Evolutionary conservation across 2,329 filamentous ascomycete species (phyloP).

Genomic region (Knufia petricola): DNA sequence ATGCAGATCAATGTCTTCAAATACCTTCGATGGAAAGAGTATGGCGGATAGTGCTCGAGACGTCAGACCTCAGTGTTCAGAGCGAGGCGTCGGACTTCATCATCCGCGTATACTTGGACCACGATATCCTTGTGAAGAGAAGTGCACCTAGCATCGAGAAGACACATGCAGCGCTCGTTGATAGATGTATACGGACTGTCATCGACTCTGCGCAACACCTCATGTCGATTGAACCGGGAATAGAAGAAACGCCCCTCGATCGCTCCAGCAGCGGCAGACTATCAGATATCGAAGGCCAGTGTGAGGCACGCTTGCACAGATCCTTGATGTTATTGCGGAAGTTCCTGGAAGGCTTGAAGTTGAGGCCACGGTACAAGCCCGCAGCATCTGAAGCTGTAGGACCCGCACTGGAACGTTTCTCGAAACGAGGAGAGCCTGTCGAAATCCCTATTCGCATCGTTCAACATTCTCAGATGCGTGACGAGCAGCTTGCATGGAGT

Average conservation of each 20-base stretch:
- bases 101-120: conserved; percentile 62
- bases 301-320: conserved; percentile 54
- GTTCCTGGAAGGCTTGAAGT: conserved; percentile 49
- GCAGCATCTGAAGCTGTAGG: conserved; percentile 37
- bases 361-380: conserved; percentile 49
- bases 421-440: conserved; percentile 31
- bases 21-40: conserved; percentile 55
- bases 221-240: conserved; percentile 28
- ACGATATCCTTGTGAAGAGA: conserved; percentile 16
- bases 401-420: conserved; percentile 42
- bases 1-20: conserved; percentile 32
- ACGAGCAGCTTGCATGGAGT: conserved; percentile 35
- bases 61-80: conserved; percentile 57
- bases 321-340: conserved; percentile 59
- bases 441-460: conserved; percentile 29
- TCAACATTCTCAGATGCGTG: not conserved
- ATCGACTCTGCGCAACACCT: conserved; percentile 52
- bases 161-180: conserved; percentile 60
- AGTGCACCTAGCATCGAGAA: conserved; percentile 33
- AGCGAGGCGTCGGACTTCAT: conserved; percentile 59
- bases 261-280: not conserved
- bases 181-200: conserved; percentile 63
- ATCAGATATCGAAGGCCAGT: not conserved
- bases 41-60: conserved; percentile 72
- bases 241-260: too few relatives aligned